Evolutionary conservation across 805 yeast species (phyloP).

Genomic region (Kuraishia borneana): DNA sequence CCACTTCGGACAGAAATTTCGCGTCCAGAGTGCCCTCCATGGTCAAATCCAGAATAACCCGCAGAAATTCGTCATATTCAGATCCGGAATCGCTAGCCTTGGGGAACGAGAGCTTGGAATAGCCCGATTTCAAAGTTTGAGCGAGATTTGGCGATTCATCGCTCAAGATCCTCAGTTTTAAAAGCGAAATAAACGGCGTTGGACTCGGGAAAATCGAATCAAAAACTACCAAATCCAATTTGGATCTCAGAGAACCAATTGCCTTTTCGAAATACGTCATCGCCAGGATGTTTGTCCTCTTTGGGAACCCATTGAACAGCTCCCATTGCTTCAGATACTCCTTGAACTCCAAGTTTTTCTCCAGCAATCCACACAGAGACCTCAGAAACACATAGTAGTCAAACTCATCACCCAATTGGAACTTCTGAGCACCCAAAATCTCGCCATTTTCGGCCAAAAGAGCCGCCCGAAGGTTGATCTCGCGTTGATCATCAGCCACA

Average conservation of each 20-base stretch:
- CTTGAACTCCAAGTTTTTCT: neutral
- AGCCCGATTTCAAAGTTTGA: too few relatives aligned
- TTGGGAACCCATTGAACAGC: neutral
- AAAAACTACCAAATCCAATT: too few relatives aligned
- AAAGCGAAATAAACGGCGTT: too few relatives aligned
- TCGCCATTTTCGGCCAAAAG: neutral
- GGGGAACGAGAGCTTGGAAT: neutral
- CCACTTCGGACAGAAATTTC: neutral
- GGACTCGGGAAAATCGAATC: too few relatives aligned
- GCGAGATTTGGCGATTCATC: too few relatives aligned
- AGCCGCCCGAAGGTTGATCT: neutral
- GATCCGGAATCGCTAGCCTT: neutral
- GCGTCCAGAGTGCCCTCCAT: neutral
- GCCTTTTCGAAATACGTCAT: neutral
- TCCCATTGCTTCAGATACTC: neutral
- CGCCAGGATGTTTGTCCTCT: neutral
- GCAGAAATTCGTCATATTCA: neutral
- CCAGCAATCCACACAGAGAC: neutral
- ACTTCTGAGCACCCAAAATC: neutral
- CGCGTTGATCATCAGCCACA: neutral
- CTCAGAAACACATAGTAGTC: slow-evolving; percentile 1
- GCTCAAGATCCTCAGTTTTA: too few relatives aligned
- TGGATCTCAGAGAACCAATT: too few relatives aligned
- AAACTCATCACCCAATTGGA: neutral
- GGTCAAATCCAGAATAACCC: neutral